These are phyloP conservation scores for Globisporangium iwayamae DNA, from an alignment of 352 stramenopile genomes.

Conservation along the genomic window DNA sequence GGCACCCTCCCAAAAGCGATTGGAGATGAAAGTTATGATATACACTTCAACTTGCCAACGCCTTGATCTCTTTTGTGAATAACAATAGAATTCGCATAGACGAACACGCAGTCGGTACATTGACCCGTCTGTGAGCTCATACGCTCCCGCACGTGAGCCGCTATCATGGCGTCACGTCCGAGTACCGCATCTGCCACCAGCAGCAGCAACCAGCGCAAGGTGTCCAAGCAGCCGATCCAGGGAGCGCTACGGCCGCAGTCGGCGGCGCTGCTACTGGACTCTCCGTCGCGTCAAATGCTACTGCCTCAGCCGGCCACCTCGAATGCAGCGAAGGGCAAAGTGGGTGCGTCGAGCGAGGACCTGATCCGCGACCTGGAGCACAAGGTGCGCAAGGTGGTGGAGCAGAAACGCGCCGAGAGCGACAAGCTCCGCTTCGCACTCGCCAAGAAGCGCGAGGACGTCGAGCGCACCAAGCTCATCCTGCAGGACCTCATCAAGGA, in stretches of 20 bases:
- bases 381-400: slow-evolving; percentile 78
- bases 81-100: neutral
- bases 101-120: neutral
- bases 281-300: slow-evolving; percentile 7
- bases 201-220: neutral
- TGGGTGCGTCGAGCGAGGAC: slow-evolving; percentile 63
- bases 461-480: slow-evolving; percentile 54
- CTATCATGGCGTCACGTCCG: slow-evolving; percentile 8
- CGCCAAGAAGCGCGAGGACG: slow-evolving; percentile 63
- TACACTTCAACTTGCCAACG: too few relatives aligned
- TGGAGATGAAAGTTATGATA: too few relatives aligned
- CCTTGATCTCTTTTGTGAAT: too few relatives aligned
- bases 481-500: slow-evolving; percentile 79
- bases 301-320: neutral
- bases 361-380: slow-evolving; percentile 70
- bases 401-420: slow-evolving; percentile 72
- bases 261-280: slow-evolving; percentile 24
- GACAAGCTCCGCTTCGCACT: slow-evolving; percentile 70
- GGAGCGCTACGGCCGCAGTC: slow-evolving; percentile 37
- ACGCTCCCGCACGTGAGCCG: neutral
- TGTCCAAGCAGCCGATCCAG: slow-evolving; percentile 22
- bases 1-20: too few relatives aligned
- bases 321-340: slow-evolving; percentile 29
- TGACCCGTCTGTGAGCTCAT: neutral
- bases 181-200: neutral